Percentiles rank a stretch among this genome's conserved stretches.
Evolutionary conservation across 2,329 filamentous ascomycete genomes (phyloP).

Genomic region (Lasiodiplodia sp.): DNA sequence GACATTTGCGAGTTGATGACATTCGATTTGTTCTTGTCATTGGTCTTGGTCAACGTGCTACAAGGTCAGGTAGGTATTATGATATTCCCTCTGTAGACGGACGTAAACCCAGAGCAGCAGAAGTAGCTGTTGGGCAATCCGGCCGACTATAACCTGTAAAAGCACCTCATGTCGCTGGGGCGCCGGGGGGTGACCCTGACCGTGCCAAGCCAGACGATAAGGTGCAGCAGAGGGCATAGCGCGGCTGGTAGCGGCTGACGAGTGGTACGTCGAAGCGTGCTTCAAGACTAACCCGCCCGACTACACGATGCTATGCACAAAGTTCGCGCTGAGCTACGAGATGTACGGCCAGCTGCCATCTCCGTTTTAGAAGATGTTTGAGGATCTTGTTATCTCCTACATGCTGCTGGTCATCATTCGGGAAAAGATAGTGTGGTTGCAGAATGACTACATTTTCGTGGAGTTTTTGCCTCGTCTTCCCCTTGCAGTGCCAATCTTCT

Average conservation of each 20-base stretch:
- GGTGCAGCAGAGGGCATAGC: conserved; percentile 36
- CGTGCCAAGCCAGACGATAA: conserved; percentile 44
- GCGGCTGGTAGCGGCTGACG: conserved; percentile 45
- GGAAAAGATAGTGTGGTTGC: too few relatives aligned
- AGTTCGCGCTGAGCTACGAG: conserved; percentile 54
- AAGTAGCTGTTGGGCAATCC: conserved; percentile 65
- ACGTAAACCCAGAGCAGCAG: conserved; percentile 57
- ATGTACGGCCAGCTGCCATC: conserved; percentile 34
- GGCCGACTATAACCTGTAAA: conserved; percentile 62
- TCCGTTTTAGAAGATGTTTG: conserved; percentile 27
- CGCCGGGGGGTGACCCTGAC: conserved; percentile 47
- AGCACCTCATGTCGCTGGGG: conserved; percentile 62
- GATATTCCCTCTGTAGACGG: conserved; percentile 61
- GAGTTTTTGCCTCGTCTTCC: too few relatives aligned
- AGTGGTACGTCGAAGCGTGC: conserved; percentile 61
- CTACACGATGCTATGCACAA: conserved; percentile 47
- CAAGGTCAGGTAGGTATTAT: conserved; percentile 59
- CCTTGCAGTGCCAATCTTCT: too few relatives aligned
- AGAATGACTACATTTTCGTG: too few relatives aligned
- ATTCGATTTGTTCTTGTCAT: too few relatives aligned
- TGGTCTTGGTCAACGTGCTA: too few relatives aligned
- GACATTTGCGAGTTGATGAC: too few relatives aligned
- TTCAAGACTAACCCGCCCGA: conserved; percentile 51
- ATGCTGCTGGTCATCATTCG: too few relatives aligned
- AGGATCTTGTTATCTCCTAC: conserved; percentile 38